Base-by-base conservation (phyloP, 1,139 yeast genomes). In the Geotrichum fermentans region DNA sequence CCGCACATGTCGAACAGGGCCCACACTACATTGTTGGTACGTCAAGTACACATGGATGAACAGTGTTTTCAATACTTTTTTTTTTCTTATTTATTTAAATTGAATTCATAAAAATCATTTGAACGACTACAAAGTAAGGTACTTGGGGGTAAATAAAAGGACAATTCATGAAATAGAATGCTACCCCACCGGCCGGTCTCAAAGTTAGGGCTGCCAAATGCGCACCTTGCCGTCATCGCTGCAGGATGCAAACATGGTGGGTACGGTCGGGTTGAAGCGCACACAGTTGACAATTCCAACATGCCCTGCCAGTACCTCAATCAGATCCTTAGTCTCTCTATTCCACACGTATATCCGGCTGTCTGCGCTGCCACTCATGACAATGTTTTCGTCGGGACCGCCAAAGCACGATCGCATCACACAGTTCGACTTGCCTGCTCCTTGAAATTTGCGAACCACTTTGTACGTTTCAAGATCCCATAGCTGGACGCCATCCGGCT, bases 341-440 rank as follows among this genome's bases (percentile, higher is more conserved):
- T 86, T 87, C 96, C 96, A 89, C 5, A 89, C 71, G 65, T 82
- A 88, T 3, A 88, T 75, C 52, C 76, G 73, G 0, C 92, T 89
- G 61, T 87, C 94, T 60, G 85, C 94, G 41, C 94, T 81, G 1
- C 97, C 97, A 58, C 90, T 80, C 16, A 85, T 69, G 0, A 88
- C 78, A 45, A 87, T 70, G 55, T 82, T 82, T 59, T 84, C 95
- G 52, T 79, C 74, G 32, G 72, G 72, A 3, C 77, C 77, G 0
- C 96, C 96, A 64, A 89, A 83, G 56, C 89, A 76, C 0, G 95
- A 83, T 34, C 96, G 73, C 26, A 90, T 78, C 38, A 88, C 81
- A 60, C 73, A 84, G 28, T 80, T 75, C 24, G 56, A 51, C 47
- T 43, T 43, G 35, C 33, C 39, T 47, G 77, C 75, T 1, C 96